Conservation (phyloP, 2,329 filamentous ascomycete genomes). For the Scedosporium apiospermum region DNA sequence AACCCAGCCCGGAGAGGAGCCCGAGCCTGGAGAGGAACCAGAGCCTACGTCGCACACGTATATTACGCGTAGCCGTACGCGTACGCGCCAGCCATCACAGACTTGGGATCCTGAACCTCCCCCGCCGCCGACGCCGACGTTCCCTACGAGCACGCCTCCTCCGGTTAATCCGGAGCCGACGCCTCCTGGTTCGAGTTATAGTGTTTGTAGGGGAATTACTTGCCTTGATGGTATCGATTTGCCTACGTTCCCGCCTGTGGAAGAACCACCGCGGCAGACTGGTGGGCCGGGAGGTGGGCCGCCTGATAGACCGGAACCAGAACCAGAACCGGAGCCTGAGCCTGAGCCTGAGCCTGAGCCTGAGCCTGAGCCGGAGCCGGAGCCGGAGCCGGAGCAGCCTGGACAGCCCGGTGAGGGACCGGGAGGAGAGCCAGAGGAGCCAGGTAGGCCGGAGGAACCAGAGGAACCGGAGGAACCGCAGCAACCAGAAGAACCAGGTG, state of each 20-base stretch:
- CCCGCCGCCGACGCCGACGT: constrained; percentile 1
- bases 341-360: neutral
- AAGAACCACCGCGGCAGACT: neutral
- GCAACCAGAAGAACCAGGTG: neutral
- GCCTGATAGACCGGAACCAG: neutral
- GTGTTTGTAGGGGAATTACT: neutral
- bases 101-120: neutral
- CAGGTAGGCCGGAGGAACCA: neutral
- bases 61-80: neutral
- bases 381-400: neutral
- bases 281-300: neutral
- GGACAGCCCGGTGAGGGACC: neutral
- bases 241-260: neutral
- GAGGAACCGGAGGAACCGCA: neutral
- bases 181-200: constrained; percentile 1
- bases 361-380: neutral
- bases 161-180: neutral
- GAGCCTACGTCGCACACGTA: neutral
- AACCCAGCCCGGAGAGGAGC: neutral
- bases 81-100: neutral
- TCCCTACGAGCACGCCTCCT: neutral
- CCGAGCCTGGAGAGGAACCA: neutral
- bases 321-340: neutral
- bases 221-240: neutral
- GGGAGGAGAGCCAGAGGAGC: neutral